These are phyloP conservation scores for Blastobotrys arbuscula DNA, from an alignment of 1,139 yeast genomes.

Conservation along the genomic window DNA sequence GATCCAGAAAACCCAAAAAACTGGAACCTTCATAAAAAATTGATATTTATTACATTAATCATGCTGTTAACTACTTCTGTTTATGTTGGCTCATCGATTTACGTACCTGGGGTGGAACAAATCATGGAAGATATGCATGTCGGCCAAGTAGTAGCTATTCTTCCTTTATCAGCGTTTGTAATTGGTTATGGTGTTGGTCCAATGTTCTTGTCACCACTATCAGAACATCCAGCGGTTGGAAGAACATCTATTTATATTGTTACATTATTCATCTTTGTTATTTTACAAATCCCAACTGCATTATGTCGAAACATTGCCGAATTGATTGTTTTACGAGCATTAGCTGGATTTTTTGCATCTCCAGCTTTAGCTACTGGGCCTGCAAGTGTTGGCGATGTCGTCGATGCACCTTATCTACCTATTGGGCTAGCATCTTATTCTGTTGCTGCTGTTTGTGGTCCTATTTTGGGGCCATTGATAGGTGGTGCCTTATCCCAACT, in stretches of 20 bases:
- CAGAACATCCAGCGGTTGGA: conserved; percentile 48
- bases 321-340: conserved; percentile 59
- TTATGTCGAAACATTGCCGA: conserved; percentile 44
- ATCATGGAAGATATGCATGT: conserved; percentile 43
- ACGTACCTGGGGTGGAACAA: conserved; percentile 50
- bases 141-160: conserved; percentile 40
- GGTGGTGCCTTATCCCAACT: conserved; percentile 47
- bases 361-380: conserved; percentile 85
- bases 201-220: conserved; percentile 47
- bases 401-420: conserved; percentile 44
- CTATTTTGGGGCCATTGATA: conserved; percentile 59
- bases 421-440: conserved; percentile 48
- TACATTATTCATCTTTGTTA: conserved; percentile 49
- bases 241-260: conserved; percentile 23
- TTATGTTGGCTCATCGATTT: conserved; percentile 58
- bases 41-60: conserved; percentile 38
- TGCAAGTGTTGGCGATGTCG: conserved; percentile 69
- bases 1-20: conserved; percentile 54
- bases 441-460: conserved; percentile 53
- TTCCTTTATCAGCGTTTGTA: conserved; percentile 51
- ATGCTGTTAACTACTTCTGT: conserved; percentile 47
- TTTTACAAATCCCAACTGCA: conserved; percentile 45
- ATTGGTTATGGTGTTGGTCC: conserved; percentile 54
- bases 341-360: conserved; percentile 72
- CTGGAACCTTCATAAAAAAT: conserved; percentile 43